Evolutionary conservation across 2,329 filamentous ascomycete species (phyloP).

Genomic region (Talaromyces sp.): DNA sequence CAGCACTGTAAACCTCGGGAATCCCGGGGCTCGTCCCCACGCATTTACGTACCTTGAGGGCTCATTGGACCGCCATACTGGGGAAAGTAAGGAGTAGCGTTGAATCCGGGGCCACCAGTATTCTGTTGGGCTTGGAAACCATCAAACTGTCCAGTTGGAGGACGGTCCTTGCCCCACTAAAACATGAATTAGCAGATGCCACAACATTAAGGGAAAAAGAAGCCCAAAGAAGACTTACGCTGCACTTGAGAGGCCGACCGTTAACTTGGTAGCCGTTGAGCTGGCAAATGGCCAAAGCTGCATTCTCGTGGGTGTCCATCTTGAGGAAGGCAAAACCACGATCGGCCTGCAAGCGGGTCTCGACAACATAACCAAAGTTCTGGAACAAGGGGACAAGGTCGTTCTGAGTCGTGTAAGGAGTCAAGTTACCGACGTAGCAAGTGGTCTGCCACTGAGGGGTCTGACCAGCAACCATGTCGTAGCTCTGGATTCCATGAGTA

Average conservation of each 20-base stretch:
- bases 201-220: slow-evolving; percentile 11
- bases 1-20: neutral
- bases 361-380: slow-evolving; percentile 96
- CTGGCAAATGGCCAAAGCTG: slow-evolving; percentile 96
- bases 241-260: slow-evolving; percentile 94
- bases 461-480: slow-evolving; percentile 92
- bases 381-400: slow-evolving; percentile 97
- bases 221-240: slow-evolving; percentile 64
- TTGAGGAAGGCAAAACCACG: slow-evolving; percentile 98
- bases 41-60: slow-evolving; percentile 42
- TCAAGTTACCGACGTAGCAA: slow-evolving; percentile 95
- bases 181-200: slow-evolving; percentile 24
- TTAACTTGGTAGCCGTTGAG: slow-evolving; percentile 98
- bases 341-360: slow-evolving; percentile 96
- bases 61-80: slow-evolving; percentile 74
- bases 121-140: slow-evolving; percentile 72
- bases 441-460: slow-evolving; percentile 98
- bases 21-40: neutral
- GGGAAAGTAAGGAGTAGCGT: slow-evolving; percentile 80
- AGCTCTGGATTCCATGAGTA: slow-evolving; percentile 92
- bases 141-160: slow-evolving; percentile 75
- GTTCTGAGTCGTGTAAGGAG: slow-evolving; percentile 93
- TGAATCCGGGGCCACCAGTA: slow-evolving; percentile 59
- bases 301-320: slow-evolving; percentile 98
- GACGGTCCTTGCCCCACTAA: slow-evolving; percentile 99